Evolutionary conservation across 2,329 filamentous ascomycete genomes (phyloP).

Genomic region (Neophaeococcomyces aloes): DNA sequence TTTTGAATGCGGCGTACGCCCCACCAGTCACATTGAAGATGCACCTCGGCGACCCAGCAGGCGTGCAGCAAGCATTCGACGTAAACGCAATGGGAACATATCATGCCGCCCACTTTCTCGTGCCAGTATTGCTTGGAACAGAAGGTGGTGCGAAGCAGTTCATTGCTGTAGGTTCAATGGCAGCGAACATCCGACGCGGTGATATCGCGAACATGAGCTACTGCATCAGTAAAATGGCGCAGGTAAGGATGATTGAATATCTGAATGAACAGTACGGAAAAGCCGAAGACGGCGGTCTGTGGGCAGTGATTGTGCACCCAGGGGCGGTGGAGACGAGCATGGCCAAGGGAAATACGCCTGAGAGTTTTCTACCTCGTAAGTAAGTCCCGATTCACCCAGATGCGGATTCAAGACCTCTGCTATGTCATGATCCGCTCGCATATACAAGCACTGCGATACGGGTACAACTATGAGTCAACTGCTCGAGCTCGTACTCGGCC

Average conservation of each 20-base stretch:
- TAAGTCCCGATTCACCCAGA: too few relatives aligned
- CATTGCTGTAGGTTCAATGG: slow-evolving; percentile 26
- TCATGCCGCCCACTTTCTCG: slow-evolving; percentile 28
- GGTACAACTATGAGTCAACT: too few relatives aligned
- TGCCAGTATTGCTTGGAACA: slow-evolving; percentile 25
- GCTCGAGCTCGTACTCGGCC: too few relatives aligned
- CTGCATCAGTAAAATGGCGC: slow-evolving; percentile 29
- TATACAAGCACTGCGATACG: too few relatives aligned
- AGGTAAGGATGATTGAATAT: slow-evolving; percentile 30
- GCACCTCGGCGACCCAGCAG: slow-evolving; percentile 24
- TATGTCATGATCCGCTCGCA: too few relatives aligned
- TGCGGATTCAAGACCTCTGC: too few relatives aligned
- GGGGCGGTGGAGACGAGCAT: slow-evolving; percentile 30
- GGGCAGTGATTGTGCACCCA: slow-evolving; percentile 27
- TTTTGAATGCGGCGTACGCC: slow-evolving; percentile 24
- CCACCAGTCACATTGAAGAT: slow-evolving; percentile 28
- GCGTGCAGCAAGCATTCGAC: slow-evolving; percentile 28
- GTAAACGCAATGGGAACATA: slow-evolving; percentile 31
- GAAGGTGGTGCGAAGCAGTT: slow-evolving; percentile 24
- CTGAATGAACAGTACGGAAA: slow-evolving; percentile 27
- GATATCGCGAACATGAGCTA: slow-evolving; percentile 33
- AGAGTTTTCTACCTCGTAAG: slow-evolving; percentile 17
- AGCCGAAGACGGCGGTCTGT: slow-evolving; percentile 19
- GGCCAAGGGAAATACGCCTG: slow-evolving; percentile 23
- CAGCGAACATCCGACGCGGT: slow-evolving; percentile 28